Conservation (phyloP, 1,284 basidiomycete species). For the Ceratobasidium sp. region DNA sequence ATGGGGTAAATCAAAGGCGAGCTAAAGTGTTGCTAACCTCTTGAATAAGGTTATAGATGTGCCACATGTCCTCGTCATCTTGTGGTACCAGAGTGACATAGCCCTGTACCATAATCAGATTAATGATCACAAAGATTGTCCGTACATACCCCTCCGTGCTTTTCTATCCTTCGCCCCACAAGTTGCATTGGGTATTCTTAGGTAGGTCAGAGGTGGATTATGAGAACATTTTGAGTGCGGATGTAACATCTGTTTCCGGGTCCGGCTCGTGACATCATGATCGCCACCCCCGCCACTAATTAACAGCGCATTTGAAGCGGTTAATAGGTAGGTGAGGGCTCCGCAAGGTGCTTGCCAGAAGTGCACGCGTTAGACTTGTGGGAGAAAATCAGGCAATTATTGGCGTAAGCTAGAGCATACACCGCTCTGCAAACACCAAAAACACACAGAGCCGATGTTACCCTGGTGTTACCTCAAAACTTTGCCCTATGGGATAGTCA, state of each 20-base stretch:
- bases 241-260: constrained; percentile 40
- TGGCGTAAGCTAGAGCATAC: too few species aligned
- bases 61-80: constrained; percentile 99
- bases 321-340: background rate
- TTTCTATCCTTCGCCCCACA: constrained; percentile 62
- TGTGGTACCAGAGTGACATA: constrained; percentile 92
- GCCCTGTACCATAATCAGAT: constrained; percentile 65
- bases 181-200: constrained; percentile 60
- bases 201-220: constrained; percentile 5
- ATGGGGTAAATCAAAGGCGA: constrained; percentile 8
- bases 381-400: background rate
- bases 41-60: constrained; percentile 97
- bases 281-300: constrained; percentile 20
- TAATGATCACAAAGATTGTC: background rate
- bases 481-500: background rate
- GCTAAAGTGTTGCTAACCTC: constrained; percentile 61
- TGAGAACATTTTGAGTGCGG: constrained; percentile 14
- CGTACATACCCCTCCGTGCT: constrained; percentile 59
- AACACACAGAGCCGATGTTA: background rate
- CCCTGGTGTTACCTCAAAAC: background rate
- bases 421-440: background rate
- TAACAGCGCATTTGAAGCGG: background rate
- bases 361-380: too few species aligned
- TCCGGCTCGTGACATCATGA: constrained; percentile 45
- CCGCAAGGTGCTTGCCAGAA: background rate